phyloP scores from a whole-genome alignment of 176 grass and related monocot genomes.

The Rhynchospora tenuis region DNA sequence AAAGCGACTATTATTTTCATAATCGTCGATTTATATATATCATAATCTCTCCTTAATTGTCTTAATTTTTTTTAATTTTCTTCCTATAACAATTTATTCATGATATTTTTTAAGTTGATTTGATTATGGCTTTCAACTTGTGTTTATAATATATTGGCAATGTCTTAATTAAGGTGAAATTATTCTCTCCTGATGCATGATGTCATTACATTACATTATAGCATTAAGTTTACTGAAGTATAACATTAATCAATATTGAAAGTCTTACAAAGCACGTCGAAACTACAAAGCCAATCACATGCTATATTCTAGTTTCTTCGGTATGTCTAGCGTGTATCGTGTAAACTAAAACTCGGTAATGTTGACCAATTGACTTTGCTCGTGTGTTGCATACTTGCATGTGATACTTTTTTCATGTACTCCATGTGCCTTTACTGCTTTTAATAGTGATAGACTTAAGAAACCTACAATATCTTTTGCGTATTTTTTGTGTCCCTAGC shows the following conservation, averaged over 20 bases:
- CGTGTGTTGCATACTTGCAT: background rate
- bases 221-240: background rate
- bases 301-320: background rate
- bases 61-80: too few species aligned
- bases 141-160: background rate
- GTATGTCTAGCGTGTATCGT: background rate
- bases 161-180: background rate
- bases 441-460: background rate
- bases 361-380: background rate
- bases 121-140: background rate
- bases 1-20: too few species aligned
- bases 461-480: background rate
- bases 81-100: too few species aligned
- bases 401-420: background rate
- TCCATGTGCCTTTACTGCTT: background rate
- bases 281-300: background rate
- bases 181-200: background rate
- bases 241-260: background rate
- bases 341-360: background rate
- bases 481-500: background rate
- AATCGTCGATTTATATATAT: too few species aligned
- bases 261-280: background rate
- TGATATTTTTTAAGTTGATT: background rate
- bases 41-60: too few species aligned
- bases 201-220: background rate